Evolutionary conservation across 2,329 filamentous ascomycete species (phyloP), one percentile per base, ranked within the genome.

Genomic region (Venturia asperata): DNA sequence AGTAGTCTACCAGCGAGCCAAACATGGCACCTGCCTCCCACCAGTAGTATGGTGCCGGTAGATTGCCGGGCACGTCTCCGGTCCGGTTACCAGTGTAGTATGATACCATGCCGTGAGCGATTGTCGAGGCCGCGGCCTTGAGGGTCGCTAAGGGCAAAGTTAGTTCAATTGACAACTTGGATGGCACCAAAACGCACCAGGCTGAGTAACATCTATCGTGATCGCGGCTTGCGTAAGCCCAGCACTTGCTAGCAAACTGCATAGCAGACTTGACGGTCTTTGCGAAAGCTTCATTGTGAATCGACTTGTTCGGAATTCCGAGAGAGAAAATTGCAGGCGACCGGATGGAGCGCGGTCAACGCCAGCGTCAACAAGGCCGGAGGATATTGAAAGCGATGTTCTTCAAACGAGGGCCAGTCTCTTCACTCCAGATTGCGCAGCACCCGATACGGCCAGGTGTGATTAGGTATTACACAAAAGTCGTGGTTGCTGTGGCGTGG

Each of bases 41-140:
- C 76, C 76, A 78, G 67, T 77, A 78, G 71, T 78, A 78, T 9
- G 76, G 76, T 42, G 73, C 72, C 39, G 76, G 76, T 61, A 78
- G 80, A 69, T 88, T 83, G 63, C 81, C 86, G 55, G 87, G 81
- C 10, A 81, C 81, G 75, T 85, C 81, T 56, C 82, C 79, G n/a
- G 80, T 81, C 41, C 78, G 76, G 70, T 87, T 87, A 61, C 87
- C 87, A 1, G 79, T 81, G 74, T 89, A 90, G 74, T 85, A 87
- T 52, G 79, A 79, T 79, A 89, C 85, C 70, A 86, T 77, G 60
- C 82, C 85, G 62, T 80, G 78, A 5, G 86, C 86, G 63, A 89
- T 75, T 1, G 82, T 83, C 67, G 81, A 83, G 21, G 87, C 82
- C 6, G 85, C 86, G 67, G 79, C 78, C 68, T 82, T 83, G 70